phyloP scores from a whole-genome alignment of 805 yeast species.

The Saccharomycopsis sp. region DNA sequence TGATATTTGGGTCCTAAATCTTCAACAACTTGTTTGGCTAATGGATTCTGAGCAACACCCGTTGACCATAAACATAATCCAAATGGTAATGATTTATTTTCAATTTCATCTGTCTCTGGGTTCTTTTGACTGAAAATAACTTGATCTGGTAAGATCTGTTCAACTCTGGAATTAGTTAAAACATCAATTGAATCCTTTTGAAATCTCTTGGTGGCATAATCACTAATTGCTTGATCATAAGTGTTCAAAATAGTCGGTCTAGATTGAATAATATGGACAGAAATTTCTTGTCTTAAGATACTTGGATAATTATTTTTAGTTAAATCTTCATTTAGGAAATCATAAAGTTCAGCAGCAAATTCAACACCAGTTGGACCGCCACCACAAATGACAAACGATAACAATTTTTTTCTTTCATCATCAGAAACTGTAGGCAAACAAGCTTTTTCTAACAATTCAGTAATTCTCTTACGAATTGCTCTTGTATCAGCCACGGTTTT shows the following conservation, averaged over 20 bases:
- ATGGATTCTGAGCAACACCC: conserved; percentile 61
- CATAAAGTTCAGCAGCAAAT: conserved; percentile 65
- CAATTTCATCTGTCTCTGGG: conserved; percentile 33
- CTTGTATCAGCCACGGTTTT: conserved; percentile 64
- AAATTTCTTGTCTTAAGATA: conserved; percentile 52
- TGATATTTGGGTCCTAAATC: conserved; percentile 41
- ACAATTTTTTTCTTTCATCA: conserved; percentile 52
- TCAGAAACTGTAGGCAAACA: conserved; percentile 59
- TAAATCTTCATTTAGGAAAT: conserved; percentile 58
- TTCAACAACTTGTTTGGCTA: conserved; percentile 49
- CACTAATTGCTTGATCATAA: conserved; percentile 56
- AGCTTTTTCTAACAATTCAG: conserved; percentile 51
- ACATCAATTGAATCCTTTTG: conserved; percentile 56
- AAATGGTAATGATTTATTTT: conserved; percentile 46
- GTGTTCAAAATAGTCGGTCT: conserved; percentile 62
- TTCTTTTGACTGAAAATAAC: conserved; percentile 52
- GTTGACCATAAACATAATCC: conserved; percentile 74
- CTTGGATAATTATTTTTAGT: conserved; percentile 46
- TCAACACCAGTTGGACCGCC: conserved; percentile 77
- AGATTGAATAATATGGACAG: conserved; percentile 64
- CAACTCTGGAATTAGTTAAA: conserved; percentile 57
- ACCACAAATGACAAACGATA: conserved; percentile 61
- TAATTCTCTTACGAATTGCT: conserved; percentile 46
- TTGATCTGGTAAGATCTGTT: conserved; percentile 46
- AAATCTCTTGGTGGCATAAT: conserved; percentile 59